Evolutionary conservation across 2,329 filamentous ascomycete species (phyloP).

Genomic region (Penicillium glabrum): DNA sequence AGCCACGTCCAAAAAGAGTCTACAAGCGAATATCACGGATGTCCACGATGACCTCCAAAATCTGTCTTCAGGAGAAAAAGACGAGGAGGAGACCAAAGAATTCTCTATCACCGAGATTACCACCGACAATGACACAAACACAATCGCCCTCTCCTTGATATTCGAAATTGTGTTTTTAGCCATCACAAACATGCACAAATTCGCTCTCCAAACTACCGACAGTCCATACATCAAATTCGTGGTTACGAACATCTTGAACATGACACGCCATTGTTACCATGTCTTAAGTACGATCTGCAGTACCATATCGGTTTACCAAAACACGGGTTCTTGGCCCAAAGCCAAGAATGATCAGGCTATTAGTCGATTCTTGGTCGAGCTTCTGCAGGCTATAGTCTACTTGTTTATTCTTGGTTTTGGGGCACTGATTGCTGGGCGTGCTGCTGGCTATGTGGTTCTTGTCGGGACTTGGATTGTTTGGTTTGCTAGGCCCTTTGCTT

Average conservation of each 20-base stretch:
- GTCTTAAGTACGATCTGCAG: conserved; percentile 26
- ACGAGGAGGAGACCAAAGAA: conserved; percentile 15
- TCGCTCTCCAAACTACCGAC: conserved; percentile 20
- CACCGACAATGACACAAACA: background rate
- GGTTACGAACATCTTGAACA: conserved; percentile 27
- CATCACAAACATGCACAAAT: conserved; percentile 26
- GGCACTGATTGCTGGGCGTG: conserved; percentile 30
- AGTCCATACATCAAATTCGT: conserved; percentile 26
- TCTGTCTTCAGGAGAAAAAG: conserved; percentile 11
- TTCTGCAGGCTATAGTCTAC: conserved; percentile 35
- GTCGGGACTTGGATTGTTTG: conserved; percentile 38
- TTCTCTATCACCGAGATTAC: background rate
- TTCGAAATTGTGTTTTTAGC: conserved; percentile 33
- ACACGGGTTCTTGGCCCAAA: conserved; percentile 32
- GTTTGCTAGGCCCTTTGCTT: conserved; percentile 35
- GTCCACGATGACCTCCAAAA: conserved; percentile 19
- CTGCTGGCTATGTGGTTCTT: conserved; percentile 32
- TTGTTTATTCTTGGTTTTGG: conserved; percentile 34
- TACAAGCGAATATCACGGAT: conserved; percentile 21
- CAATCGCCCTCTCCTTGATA: conserved; percentile 28
- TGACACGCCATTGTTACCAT: conserved; percentile 33
- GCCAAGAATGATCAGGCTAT: conserved; percentile 28
- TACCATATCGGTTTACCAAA: conserved; percentile 30
- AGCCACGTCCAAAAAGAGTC: conserved; percentile 14
- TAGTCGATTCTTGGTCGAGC: conserved; percentile 28